Conservation (phyloP, 148 eudicot genomes). For the Salicornia ramosissima region DNA sequence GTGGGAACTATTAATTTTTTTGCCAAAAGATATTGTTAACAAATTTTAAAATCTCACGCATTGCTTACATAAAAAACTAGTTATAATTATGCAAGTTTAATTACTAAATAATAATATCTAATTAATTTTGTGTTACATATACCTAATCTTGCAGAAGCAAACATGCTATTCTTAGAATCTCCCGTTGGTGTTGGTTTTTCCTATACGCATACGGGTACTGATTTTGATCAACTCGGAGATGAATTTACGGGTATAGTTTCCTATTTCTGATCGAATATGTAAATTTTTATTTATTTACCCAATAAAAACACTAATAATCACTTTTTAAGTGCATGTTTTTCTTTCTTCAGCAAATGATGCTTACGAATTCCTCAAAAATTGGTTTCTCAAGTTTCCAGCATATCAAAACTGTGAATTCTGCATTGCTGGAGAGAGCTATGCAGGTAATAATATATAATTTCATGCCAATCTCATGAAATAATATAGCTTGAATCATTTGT, state of each 20-base stretch:
- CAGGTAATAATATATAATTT: too few species aligned
- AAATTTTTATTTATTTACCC: too few species aligned
- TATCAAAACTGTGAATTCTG: conserved; percentile 51
- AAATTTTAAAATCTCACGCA: too few species aligned
- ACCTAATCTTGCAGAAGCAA: conserved; percentile 59
- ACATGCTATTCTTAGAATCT: conserved; percentile 82
- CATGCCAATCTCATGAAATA: too few species aligned
- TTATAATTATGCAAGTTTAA: too few species aligned
- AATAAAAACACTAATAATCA: neutral
- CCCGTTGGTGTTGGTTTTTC: conserved; percentile 96
- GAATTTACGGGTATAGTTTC: conserved; percentile 54
- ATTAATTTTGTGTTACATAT: neutral
- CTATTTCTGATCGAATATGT: neutral
- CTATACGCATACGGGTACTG: conserved; percentile 64
- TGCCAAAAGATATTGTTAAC: too few species aligned
- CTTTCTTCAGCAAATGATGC: conserved; percentile 63
- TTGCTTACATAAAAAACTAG: too few species aligned
- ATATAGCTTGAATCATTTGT: too few species aligned
- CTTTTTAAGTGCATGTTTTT: neutral
- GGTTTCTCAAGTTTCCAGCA: conserved; percentile 81
- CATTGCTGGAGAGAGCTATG: conserved; percentile 94
- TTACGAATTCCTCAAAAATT: conserved; percentile 65
- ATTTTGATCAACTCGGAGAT: conserved; percentile 69
- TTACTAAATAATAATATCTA: too few species aligned
- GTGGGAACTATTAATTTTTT: too few species aligned